Evolutionary conservation across 2,329 filamentous ascomycete genomes (phyloP).

Genomic region (Anisogramma anomala): DNA sequence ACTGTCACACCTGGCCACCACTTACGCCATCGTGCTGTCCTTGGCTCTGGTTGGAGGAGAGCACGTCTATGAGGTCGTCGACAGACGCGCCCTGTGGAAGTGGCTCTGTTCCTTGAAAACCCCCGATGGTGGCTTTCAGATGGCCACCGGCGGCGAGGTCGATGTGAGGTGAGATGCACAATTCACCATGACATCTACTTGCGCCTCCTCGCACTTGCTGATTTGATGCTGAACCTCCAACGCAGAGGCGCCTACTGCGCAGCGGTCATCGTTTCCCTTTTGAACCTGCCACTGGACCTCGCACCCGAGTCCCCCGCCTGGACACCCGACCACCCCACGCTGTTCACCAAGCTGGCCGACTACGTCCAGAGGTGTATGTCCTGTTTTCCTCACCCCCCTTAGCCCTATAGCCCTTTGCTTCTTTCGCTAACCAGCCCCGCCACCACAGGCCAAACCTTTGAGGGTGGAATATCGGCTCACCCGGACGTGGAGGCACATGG

Average conservation of each 20-base stretch:
- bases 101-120: slow-evolving; percentile 85
- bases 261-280: slow-evolving; percentile 68
- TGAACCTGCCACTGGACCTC: slow-evolving; percentile 72
- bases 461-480: slow-evolving; percentile 81
- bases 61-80: slow-evolving; percentile 61
- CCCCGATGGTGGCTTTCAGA: slow-evolving; percentile 75
- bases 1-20: slow-evolving; percentile 74
- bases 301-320: slow-evolving; percentile 59
- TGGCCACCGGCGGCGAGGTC: slow-evolving; percentile 77
- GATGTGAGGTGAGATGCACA: slow-evolving; percentile 59
- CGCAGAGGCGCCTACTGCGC: slow-evolving; percentile 82
- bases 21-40: slow-evolving; percentile 73
- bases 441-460: slow-evolving; percentile 72
- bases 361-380: slow-evolving; percentile 70
- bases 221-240: slow-evolving; percentile 8
- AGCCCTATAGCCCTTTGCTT: too few relatives aligned
- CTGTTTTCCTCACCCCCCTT: too few relatives aligned
- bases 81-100: slow-evolving; percentile 78
- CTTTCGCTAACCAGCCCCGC: slow-evolving; percentile 16
- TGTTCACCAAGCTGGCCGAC: slow-evolving; percentile 63
- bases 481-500: slow-evolving; percentile 89
- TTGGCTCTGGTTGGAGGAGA: slow-evolving; percentile 68
- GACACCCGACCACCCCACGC: slow-evolving; percentile 43
- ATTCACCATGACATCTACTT: background rate
- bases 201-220: background rate